Evolutionary conservation across 306 rosid genomes (phyloP).

Genomic region (Acacia melanoxylon): DNA sequence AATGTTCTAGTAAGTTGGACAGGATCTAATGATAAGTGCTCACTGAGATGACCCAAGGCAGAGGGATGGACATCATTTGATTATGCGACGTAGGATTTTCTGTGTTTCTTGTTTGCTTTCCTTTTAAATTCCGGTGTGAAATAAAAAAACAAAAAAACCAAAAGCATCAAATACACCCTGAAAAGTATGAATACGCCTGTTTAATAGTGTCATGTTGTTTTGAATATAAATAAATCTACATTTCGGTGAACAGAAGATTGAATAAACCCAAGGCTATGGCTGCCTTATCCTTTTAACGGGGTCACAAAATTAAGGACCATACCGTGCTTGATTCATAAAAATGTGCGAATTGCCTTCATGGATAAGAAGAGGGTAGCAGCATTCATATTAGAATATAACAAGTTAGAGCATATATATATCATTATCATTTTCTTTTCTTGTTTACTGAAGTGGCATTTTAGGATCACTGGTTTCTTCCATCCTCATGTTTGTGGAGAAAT

Average conservation of each 20-base stretch:
- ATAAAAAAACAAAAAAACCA: neutral
- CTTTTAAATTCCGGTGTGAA: too few species aligned
- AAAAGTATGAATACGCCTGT: neutral
- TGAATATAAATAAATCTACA: neutral
- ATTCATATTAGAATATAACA: constrained; percentile 39
- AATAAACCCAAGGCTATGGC: neutral
- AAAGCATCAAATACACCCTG: neutral
- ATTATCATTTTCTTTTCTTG: neutral
- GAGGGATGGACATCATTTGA: neutral
- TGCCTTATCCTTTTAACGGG: constrained; percentile 15
- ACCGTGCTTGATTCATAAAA: constrained; percentile 27
- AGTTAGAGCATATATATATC: constrained; percentile 29
- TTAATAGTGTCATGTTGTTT: neutral
- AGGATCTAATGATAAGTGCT: neutral
- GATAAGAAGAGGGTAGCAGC: constrained; percentile 35
- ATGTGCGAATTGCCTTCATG: constrained; percentile 39
- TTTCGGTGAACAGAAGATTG: neutral
- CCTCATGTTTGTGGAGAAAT: constrained; percentile 50
- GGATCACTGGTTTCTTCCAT: constrained; percentile 17
- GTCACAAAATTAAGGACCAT: constrained; percentile 16
- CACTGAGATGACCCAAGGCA: neutral
- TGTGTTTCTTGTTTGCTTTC: too few species aligned
- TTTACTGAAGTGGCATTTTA: neutral
- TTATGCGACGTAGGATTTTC: too few species aligned
- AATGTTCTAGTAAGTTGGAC: neutral